phyloP scores from a whole-genome alignment of 176 grass and related monocot species.

The Raddia guianensis region DNA sequence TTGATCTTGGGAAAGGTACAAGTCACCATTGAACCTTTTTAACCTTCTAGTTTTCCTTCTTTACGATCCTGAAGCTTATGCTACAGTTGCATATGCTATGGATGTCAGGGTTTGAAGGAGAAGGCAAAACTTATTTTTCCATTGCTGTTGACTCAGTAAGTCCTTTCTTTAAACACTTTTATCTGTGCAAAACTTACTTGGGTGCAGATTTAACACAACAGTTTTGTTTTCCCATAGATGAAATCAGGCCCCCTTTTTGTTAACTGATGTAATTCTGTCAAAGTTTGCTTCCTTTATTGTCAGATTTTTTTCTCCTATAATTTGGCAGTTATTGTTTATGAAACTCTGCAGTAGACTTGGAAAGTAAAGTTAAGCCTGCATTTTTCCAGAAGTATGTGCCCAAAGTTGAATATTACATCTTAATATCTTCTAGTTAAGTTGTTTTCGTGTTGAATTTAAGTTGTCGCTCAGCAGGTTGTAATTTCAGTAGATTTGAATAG shows the following conservation, averaged over 20 bases:
- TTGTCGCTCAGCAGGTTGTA: background rate
- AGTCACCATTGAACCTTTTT: conserved; percentile 3
- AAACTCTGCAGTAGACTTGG: conserved; percentile 3
- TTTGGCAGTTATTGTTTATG: background rate
- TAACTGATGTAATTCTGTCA: background rate
- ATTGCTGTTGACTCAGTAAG: conserved; percentile 80
- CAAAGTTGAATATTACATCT: conserved; percentile 5
- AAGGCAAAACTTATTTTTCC: conserved; percentile 60
- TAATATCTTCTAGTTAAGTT: conserved; percentile 27
- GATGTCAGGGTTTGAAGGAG: conserved; percentile 61
- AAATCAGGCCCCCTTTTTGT: background rate
- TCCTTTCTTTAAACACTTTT: conserved; percentile 17
- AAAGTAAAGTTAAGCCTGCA: conserved; percentile 1
- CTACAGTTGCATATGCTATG: conserved; percentile 12
- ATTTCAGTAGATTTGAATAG: conserved; percentile 14
- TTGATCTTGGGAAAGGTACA: conserved; percentile 71
- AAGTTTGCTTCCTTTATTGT: conserved; percentile 3
- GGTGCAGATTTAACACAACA: conserved; percentile 23
- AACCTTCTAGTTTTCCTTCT: conserved; percentile 1
- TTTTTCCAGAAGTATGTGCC: conserved; percentile 8
- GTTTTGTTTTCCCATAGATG: conserved; percentile 1
- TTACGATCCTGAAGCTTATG: conserved; percentile 13
- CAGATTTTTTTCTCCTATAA: conserved; percentile 13
- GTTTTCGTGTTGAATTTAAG: background rate
- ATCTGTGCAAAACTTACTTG: conserved; percentile 12